A percentile compares a stretch with the other conserved stretches of the same genome.
Conservation (phyloP, 2,329 filamentous ascomycete species). For the Penicillium sp. region DNA sequence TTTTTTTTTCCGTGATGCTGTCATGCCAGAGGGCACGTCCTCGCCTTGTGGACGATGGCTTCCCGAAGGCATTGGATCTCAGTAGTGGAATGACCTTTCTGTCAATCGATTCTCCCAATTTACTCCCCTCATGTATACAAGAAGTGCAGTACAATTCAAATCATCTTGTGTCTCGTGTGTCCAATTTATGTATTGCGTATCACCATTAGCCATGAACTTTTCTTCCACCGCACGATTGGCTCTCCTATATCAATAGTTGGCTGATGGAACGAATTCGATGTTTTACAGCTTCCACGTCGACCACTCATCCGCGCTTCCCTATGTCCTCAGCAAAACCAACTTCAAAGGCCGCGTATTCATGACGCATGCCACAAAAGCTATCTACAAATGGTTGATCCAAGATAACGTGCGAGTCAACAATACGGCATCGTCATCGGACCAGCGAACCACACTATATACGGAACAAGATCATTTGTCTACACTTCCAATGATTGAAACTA, state of each 20-base stretch:
- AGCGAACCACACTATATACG: constrained; percentile 77
- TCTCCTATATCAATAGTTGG: constrained; percentile 18
- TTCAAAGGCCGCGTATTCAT: constrained; percentile 97
- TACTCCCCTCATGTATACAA: constrained; percentile 40
- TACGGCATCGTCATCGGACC: constrained; percentile 66
- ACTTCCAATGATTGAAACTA: constrained; percentile 92
- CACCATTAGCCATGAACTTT: constrained; percentile 17
- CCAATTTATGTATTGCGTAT: constrained; percentile 27
- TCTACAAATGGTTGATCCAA: constrained; percentile 99
- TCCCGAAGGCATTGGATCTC: constrained; percentile 4
- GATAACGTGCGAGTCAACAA: constrained; percentile 90
- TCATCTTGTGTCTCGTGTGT: constrained; percentile 24
- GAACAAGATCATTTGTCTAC: constrained; percentile 95
- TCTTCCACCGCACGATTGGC: neutral
- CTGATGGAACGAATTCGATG: constrained; percentile 33
- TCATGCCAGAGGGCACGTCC: constrained; percentile 12
- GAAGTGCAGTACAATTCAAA: constrained; percentile 41
- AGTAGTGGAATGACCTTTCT: constrained; percentile 12
- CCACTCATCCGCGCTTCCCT: constrained; percentile 97
- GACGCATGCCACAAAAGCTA: constrained; percentile 98
- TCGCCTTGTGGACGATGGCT: constrained; percentile 11
- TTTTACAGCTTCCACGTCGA: constrained; percentile 92
- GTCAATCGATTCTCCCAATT: constrained; percentile 1
- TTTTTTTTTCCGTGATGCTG: constrained; percentile 3
- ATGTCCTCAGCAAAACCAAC: constrained; percentile 96